Base-by-base conservation (phyloP, 2,329 filamentous ascomycete species). In the Diaporthe batatas region DNA sequence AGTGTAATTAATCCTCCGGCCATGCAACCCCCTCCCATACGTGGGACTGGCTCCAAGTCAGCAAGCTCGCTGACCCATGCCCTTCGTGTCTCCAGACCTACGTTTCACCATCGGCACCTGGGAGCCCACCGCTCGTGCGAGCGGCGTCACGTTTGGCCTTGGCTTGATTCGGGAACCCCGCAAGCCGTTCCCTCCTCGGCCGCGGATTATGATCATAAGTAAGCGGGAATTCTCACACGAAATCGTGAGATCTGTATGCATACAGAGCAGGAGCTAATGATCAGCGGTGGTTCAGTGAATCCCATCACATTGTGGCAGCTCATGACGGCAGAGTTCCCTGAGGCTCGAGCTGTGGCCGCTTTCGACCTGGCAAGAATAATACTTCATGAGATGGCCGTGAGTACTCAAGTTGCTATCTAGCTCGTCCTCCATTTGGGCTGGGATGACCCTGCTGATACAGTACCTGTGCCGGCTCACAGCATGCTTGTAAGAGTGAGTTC, bases 341-440 rank as follows among this genome's bases (percentile, higher is more conserved):
- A 64, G 21, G 18, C 3, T 14, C 18, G n/a, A 8, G 16, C 25
- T 2, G 59, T 39, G 42, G 6, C 36, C 25, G 25, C n/a, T 3
- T 49, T 49, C 12, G 1, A 11, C 1, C 18, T 64, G 5, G 59
- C 42, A 4, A 6, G 1, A 2, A 3, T 7, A 0, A 34, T 64
- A 34, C 42, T 64, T 4, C 59, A 64, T 18, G 59, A 64, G 59
- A 4, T 64, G 42, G 25, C 42, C 21, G 57, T 59, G 29, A 59
- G 57, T 25, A 42, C 29, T 29, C 29, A 5, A 29, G 29, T 29
- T 3, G 29, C 29, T 29, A 29, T 12, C n/a, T 42, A 39, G 36
- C 12, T 39, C 8, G 2, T 58, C 32, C 34, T 18, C 21, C 34
- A 21, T 10, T 2, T 23, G 21, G 12, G 18, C 6, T 34, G 34